Percentiles rank a stretch among this genome's conserved stretches.
Evolutionary conservation across 2,329 filamentous ascomycete genomes (phyloP).

Genomic region (Calonectria pseudoturangicola): DNA sequence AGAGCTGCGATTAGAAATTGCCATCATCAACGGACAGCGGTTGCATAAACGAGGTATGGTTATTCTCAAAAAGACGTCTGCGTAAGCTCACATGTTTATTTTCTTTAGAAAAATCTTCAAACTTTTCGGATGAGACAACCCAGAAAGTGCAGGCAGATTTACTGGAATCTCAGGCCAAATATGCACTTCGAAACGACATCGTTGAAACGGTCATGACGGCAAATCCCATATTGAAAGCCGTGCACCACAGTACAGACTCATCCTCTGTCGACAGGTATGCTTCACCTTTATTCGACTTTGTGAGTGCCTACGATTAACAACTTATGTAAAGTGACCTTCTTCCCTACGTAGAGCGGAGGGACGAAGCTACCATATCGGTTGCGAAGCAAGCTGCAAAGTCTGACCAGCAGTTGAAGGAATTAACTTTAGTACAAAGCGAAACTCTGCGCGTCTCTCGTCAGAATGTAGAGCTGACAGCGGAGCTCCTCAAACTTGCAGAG

Average conservation of each 20-base stretch:
- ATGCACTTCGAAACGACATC: constrained; percentile 81
- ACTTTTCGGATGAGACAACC: constrained; percentile 69
- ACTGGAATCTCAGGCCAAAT: constrained; percentile 81
- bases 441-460: constrained; percentile 72
- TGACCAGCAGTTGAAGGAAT: constrained; percentile 68
- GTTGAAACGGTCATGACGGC: constrained; percentile 81
- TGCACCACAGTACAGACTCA: constrained; percentile 80
- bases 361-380: constrained; percentile 78
- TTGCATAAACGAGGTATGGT: constrained; percentile 59
- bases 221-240: constrained; percentile 85
- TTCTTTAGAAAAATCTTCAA: constrained; percentile 50
- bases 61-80: not conserved
- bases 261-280: constrained; percentile 81
- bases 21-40: constrained; percentile 75
- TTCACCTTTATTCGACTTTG: not conserved
- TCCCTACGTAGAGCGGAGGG: constrained; percentile 79
- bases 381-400: constrained; percentile 75
- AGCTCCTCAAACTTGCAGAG: constrained; percentile 78
- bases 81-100: constrained; percentile 37
- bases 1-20: constrained; percentile 82
- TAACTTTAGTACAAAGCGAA: constrained; percentile 75
- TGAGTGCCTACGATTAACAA: constrained; percentile 34
- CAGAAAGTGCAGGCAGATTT: constrained; percentile 78
- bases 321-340: constrained; percentile 75
- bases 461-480: constrained; percentile 78